These are phyloP conservation scores for Rubia yunnanensis DNA, from an alignment of 257 asterid species.

Conservation along the genomic window DNA sequence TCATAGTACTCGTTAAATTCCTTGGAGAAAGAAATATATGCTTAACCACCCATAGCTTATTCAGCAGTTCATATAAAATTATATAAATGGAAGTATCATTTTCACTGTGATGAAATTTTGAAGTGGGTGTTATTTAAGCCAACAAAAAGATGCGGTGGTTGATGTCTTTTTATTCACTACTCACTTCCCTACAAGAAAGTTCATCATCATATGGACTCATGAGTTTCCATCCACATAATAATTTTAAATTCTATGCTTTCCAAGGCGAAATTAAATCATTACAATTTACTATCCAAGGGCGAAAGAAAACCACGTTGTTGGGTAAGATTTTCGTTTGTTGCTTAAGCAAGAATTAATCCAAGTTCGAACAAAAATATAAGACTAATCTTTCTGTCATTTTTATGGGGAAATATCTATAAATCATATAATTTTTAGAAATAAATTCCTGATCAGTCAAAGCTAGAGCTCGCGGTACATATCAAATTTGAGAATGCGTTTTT, in stretches of 20 bases:
- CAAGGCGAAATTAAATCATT: neutral
- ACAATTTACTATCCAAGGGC: neutral
- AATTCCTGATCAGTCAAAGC: no score
- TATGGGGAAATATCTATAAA: neutral
- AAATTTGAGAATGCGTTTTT: no score
- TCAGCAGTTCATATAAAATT: neutral
- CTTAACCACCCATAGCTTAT: neutral
- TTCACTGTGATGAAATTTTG: conserved; percentile 12
- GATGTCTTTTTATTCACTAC: conserved; percentile 5
- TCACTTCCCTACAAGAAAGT: conserved; percentile 7
- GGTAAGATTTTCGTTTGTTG: conserved; percentile 1
- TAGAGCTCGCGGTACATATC: no score
- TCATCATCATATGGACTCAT: neutral
- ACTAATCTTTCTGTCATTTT: neutral
- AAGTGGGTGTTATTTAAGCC: conserved; percentile 18
- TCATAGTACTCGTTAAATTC: neutral
- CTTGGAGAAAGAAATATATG: no score
- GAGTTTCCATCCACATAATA: neutral
- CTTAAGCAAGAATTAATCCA: neutral
- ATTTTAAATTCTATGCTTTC: neutral
- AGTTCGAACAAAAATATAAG: neutral
- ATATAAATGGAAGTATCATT: neutral
- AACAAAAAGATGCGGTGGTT: conserved; percentile 20
- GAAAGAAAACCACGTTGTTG: neutral
- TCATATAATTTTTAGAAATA: neutral